phyloP scores from a whole-genome alignment of 805 yeast species.

The Hanseniaspora lindneri region DNA sequence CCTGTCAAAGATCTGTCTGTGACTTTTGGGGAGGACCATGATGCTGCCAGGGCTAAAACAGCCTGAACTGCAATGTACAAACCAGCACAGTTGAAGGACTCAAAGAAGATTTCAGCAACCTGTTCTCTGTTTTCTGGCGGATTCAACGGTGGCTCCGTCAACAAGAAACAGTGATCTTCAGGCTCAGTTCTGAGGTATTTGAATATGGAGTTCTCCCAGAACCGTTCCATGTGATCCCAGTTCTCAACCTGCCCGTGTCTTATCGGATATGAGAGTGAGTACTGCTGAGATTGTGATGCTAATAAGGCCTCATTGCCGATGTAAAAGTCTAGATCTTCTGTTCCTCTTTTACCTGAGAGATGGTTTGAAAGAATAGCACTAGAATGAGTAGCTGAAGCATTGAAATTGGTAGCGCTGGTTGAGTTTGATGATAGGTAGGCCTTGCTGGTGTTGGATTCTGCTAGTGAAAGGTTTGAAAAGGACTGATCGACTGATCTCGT shows the following conservation, averaged over 20 bases:
- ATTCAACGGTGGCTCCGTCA: constrained; percentile 96
- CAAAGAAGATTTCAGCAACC: constrained; percentile 98
- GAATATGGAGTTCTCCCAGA: constrained; percentile 95
- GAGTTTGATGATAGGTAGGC: constrained; percentile 23
- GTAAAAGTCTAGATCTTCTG: constrained; percentile 85
- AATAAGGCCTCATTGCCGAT: constrained; percentile 91
- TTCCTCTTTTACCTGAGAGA: constrained; percentile 64
- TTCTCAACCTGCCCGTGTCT: constrained; percentile 97
- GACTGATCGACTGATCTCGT: constrained; percentile 8
- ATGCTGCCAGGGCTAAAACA: constrained; percentile 93
- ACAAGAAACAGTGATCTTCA: constrained; percentile 88
- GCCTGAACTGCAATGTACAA: constrained; percentile 98
- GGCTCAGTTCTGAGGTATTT: constrained; percentile 96
- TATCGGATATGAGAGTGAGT: constrained; percentile 81
- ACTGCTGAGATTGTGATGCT: constrained; percentile 84
- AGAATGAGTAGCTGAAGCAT: constrained; percentile 21
- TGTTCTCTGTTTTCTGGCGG: constrained; percentile 99
- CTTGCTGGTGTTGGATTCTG: constrained; percentile 3
- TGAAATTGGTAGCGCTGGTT: constrained; percentile 30
- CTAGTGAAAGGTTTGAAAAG: background rate
- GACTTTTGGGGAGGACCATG: constrained; percentile 96
- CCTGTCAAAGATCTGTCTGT: constrained; percentile 93
- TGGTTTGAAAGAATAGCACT: constrained; percentile 29
- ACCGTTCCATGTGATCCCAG: constrained; percentile 99
- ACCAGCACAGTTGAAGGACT: constrained; percentile 97